phyloP scores from a whole-genome alignment of 2,329 filamentous ascomycete species.

The Metarhizium album region DNA sequence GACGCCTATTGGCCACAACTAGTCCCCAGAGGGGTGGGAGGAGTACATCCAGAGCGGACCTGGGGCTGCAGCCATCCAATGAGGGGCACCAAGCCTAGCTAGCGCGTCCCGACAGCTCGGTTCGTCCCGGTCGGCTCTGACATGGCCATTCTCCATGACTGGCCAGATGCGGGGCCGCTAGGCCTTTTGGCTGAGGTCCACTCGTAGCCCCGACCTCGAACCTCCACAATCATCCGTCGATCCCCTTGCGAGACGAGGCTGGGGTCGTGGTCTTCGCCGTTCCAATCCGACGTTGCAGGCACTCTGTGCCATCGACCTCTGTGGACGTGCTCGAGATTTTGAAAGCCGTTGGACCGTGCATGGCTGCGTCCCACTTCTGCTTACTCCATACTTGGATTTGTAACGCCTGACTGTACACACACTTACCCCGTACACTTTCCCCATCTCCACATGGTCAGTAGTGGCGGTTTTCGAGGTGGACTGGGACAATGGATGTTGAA shows the following conservation, averaged over 20 bases:
- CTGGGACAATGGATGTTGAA: not conserved
- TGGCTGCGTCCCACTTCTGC: not conserved
- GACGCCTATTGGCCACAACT: conserved; percentile 15
- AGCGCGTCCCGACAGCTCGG: conserved; percentile 27
- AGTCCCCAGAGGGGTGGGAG: conserved; percentile 9
- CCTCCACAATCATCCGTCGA: not conserved
- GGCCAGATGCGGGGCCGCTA: conserved; percentile 15
- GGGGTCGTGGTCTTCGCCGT: not conserved
- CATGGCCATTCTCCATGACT: conserved; percentile 13
- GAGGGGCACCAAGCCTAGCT: conserved; percentile 10
- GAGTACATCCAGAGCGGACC: not conserved
- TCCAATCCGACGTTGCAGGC: not conserved
- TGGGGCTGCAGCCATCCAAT: conserved; percentile 11
- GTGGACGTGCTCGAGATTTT: not conserved
- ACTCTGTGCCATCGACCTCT: not conserved
- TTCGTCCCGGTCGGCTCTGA: conserved; percentile 16
- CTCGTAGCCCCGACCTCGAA: not conserved
- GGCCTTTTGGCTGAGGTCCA: not conserved
- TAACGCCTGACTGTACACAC: not conserved
- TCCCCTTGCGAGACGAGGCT: no score
- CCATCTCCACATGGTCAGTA: not conserved
- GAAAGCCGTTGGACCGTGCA: not conserved
- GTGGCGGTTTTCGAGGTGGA: not conserved
- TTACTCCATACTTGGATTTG: no score
- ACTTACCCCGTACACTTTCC: not conserved